These are phyloP conservation scores for Phytophthora macrochlamydospora DNA, from an alignment of 352 stramenopile species.

Conservation along the genomic window DNA sequence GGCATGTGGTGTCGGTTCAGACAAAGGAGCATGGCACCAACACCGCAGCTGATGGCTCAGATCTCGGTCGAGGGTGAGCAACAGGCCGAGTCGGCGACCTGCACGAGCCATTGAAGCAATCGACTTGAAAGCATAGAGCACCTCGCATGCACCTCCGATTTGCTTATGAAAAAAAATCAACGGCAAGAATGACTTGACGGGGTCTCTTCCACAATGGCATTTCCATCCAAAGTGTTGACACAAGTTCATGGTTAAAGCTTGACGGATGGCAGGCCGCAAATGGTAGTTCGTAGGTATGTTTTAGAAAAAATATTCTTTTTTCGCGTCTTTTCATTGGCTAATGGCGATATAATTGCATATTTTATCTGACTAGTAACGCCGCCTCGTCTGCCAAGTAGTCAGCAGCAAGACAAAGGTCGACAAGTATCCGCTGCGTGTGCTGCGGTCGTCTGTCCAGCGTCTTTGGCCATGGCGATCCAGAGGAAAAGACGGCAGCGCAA, in stretches of 20 bases:
- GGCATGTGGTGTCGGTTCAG: background rate
- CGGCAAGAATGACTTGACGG: no score
- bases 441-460: slow-evolving; percentile 18
- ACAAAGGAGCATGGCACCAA: slow-evolving; percentile 6
- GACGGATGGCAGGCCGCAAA: no score
- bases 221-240: no score
- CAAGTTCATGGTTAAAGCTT: no score
- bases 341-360: slow-evolving; percentile 1
- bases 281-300: no score
- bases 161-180: background rate
- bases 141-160: background rate
- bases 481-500: slow-evolving; percentile 3
- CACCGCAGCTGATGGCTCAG: background rate
- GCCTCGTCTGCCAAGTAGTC: slow-evolving; percentile 30
- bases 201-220: no score
- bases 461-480: background rate
- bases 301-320: background rate
- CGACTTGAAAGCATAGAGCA: background rate
- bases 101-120: background rate
- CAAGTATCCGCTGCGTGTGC: slow-evolving; percentile 5
- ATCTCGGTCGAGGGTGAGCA: background rate
- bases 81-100: background rate
- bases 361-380: background rate
- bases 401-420: slow-evolving; percentile 11
- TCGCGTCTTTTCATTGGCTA: background rate